Evolutionary conservation across 495 filamentous ascomycete species (phyloP).

Genomic region (Penicillium waksmanii): DNA sequence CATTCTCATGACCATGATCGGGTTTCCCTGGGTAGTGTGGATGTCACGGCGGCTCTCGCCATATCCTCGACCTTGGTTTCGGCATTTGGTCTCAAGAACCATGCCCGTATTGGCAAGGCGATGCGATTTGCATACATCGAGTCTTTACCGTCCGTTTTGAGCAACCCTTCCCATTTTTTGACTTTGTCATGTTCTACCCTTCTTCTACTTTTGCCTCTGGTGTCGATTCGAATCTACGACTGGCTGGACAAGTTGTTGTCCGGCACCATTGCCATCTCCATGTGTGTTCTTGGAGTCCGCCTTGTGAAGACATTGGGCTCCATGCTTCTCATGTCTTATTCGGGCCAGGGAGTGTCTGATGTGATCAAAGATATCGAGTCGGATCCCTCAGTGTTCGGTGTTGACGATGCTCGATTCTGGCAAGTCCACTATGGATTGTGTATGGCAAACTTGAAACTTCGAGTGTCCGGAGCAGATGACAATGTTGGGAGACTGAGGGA

Average conservation of each 20-base stretch:
- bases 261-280: slow-evolving; percentile 74
- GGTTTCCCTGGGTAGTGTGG: slow-evolving; percentile 73
- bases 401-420: slow-evolving; percentile 95
- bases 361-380: slow-evolving; percentile 83
- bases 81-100: slow-evolving; percentile 86
- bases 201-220: slow-evolving; percentile 80
- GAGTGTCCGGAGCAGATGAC: slow-evolving; percentile 66
- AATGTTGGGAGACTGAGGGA: slow-evolving; percentile 70
- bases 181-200: slow-evolving; percentile 82
- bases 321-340: slow-evolving; percentile 94
- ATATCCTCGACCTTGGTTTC: slow-evolving; percentile 86
- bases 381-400: slow-evolving; percentile 70
- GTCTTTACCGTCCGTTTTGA: slow-evolving; percentile 76
- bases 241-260: slow-evolving; percentile 85
- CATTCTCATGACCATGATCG: slow-evolving; percentile 69
- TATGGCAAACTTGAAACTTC: slow-evolving; percentile 90
- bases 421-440: slow-evolving; percentile 97
- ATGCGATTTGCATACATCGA: slow-evolving; percentile 83
- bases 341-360: slow-evolving; percentile 65
- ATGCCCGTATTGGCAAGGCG: slow-evolving; percentile 86
- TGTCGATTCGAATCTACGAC: slow-evolving; percentile 72
- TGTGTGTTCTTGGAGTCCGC: slow-evolving; percentile 83
- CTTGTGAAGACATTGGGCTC: slow-evolving; percentile 83
- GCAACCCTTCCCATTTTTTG: slow-evolving; percentile 92
- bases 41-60: slow-evolving; percentile 82